Base-by-base conservation (phyloP, 1,284 basidiomycete species). In the Heliocybe sulcata region DNA sequence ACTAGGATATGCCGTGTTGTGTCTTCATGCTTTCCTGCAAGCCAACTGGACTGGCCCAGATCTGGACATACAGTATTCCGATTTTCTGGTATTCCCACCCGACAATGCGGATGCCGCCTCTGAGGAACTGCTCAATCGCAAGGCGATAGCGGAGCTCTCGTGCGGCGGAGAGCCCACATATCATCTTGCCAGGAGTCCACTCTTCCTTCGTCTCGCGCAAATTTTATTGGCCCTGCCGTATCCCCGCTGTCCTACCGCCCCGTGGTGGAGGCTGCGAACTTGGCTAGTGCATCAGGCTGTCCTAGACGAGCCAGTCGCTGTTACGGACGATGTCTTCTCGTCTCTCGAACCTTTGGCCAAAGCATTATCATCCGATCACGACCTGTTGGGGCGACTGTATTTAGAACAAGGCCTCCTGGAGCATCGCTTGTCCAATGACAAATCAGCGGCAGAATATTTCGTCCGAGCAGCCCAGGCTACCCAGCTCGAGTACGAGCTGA, bases 21-120 rank as follows among this genome's bases (percentile, higher is more conserved):
- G 86, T 55, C 75, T 98, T 26, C 92, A 97, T 60, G 83, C 91
- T 0, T 99, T 96, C 71, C 77, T 96, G 0, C 97, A 99, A 69
- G 79, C 79, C 35, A 99, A 99, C 71, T 99, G 94, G 94, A 98
- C 95, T 0, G 97, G 97, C 1, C 97, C 97, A 1, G 81, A 92
- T 63, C 77, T 97, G 45, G 75, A 86, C 58, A 67, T 94, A 65
- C 69, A 69, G 60, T 77, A 79, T 56, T 70, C 77, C 55, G 79
- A 83, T 35, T 61, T 85, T 52, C 69, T 87, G 63, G 63, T 69
- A 31, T 63, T 73, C 52, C 63, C 72, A 33, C 55, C 66, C 58
- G 56, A 70, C 53, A 56, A 58, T 6, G 57, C 65, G 14, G 35
- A 64, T n/a, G 47, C 68, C 1, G 63, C 78, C 29, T 73, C 76